Conservation (phyloP, 2,329 filamentous ascomycete genomes). For the Ascochyta koolunga region DNA sequence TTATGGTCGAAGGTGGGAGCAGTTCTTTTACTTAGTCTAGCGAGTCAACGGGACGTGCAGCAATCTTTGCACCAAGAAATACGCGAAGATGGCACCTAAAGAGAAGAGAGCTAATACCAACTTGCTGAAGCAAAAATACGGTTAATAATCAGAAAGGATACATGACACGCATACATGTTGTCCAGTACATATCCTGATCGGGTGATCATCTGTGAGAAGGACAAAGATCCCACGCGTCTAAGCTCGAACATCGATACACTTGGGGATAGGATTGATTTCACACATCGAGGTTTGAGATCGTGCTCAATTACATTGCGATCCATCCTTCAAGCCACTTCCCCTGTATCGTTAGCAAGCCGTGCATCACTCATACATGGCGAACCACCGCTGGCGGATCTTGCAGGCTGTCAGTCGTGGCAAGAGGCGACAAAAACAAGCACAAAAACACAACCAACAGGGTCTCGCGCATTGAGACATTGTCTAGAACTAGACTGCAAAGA, state of each 20-base stretch:
- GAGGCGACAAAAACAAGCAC: slow-evolving; percentile 2
- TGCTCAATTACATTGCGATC: not conserved
- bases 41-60: not conserved
- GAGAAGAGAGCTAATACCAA: not conserved
- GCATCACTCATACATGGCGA: not conserved
- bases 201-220: not conserved
- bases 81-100: not conserved
- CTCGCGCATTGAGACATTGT: not conserved
- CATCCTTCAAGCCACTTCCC: not conserved
- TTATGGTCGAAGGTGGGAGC: not conserved
- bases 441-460: not conserved
- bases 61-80: not conserved
- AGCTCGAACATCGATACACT: too few species aligned
- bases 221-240: too few species aligned
- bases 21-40: not conserved
- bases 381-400: not conserved
- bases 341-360: not conserved
- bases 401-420: not conserved
- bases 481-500: not conserved
- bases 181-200: not conserved
- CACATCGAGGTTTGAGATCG: not conserved
- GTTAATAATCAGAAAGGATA: not conserved
- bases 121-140: not conserved
- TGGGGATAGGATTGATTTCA: not conserved
- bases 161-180: not conserved